A percentile compares a stretch with the other conserved stretches of the same genome.
These are phyloP conservation scores for Panicum miliaceum DNA, from an alignment of 176 grass and related monocot species.

Conservation along the genomic window DNA sequence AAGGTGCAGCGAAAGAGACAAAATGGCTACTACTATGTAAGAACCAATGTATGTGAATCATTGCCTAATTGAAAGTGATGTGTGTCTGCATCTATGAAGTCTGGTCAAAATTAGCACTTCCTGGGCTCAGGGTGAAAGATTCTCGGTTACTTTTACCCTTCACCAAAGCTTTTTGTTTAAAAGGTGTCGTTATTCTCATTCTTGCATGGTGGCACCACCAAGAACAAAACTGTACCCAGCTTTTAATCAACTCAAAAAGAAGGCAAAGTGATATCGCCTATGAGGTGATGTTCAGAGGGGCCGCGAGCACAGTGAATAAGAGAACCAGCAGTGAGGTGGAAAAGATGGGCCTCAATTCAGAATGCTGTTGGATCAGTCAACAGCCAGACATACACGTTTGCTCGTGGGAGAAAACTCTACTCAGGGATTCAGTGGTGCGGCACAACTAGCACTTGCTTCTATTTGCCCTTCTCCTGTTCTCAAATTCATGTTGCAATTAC, in stretches of 20 bases:
- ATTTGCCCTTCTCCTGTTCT: background rate
- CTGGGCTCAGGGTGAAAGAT: background rate
- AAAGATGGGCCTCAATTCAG: slow-evolving; percentile 27
- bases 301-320: slow-evolving; percentile 32
- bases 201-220: slow-evolving; percentile 29
- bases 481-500: background rate
- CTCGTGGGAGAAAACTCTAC: background rate
- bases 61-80: slow-evolving; percentile 60
- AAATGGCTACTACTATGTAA: slow-evolving; percentile 33
- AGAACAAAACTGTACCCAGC: background rate
- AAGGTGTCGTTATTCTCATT: slow-evolving; percentile 12
- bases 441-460: background rate
- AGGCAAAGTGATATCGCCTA: slow-evolving; percentile 15
- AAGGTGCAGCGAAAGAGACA: slow-evolving; percentile 52
- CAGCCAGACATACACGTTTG: background rate
- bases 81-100: slow-evolving; percentile 35
- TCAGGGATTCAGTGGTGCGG: background rate
- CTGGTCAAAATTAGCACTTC: slow-evolving; percentile 25
- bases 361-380: slow-evolving; percentile 28
- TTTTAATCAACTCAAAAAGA: slow-evolving; percentile 25
- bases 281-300: slow-evolving; percentile 21
- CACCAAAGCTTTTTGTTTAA: slow-evolving; percentile 32
- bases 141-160: slow-evolving; percentile 17
- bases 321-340: slow-evolving; percentile 1
- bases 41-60: slow-evolving; percentile 48